phyloP scores from a whole-genome alignment of 768 basidiomycete genomes.

The Termitomyces sp. region DNA sequence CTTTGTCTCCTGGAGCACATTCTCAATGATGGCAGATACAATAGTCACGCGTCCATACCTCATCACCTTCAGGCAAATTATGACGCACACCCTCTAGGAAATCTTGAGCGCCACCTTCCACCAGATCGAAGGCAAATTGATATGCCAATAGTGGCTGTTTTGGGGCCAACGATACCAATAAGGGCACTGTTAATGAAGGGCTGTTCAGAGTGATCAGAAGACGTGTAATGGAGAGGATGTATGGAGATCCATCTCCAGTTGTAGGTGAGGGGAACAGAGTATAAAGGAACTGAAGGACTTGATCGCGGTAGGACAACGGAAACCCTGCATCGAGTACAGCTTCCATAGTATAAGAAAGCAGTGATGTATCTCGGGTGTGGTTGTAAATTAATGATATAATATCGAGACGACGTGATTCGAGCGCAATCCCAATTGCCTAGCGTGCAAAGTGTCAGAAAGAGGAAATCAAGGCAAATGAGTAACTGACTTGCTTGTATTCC shows the following conservation, averaged over 20 bases:
- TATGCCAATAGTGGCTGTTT: slow-evolving; percentile 77
- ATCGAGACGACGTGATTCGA: slow-evolving; percentile 87
- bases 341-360: slow-evolving; percentile 90
- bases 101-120: slow-evolving; percentile 90
- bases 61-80: slow-evolving; percentile 61
- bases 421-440: slow-evolving; percentile 91
- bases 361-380: slow-evolving; percentile 64
- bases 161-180: slow-evolving; percentile 66
- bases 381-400: slow-evolving; percentile 75
- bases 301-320: slow-evolving; percentile 77
- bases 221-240: slow-evolving; percentile 79
- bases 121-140: slow-evolving; percentile 94
- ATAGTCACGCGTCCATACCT: slow-evolving; percentile 32
- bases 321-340: slow-evolving; percentile 88
- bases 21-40: not conserved
- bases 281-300: slow-evolving; percentile 72
- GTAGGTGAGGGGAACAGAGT: slow-evolving; percentile 81
- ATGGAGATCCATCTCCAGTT: slow-evolving; percentile 65
- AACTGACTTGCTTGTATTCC: slow-evolving; percentile 81
- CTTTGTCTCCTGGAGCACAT: slow-evolving; percentile 43
- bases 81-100: slow-evolving; percentile 76
- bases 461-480: slow-evolving; percentile 7
- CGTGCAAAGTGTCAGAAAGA: not conserved
- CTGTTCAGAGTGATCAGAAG: slow-evolving; percentile 86
- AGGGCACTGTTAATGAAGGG: slow-evolving; percentile 68